Evolutionary conservation across 2,329 filamentous ascomycete species (phyloP).

Genomic region (Cadophora sp.): DNA sequence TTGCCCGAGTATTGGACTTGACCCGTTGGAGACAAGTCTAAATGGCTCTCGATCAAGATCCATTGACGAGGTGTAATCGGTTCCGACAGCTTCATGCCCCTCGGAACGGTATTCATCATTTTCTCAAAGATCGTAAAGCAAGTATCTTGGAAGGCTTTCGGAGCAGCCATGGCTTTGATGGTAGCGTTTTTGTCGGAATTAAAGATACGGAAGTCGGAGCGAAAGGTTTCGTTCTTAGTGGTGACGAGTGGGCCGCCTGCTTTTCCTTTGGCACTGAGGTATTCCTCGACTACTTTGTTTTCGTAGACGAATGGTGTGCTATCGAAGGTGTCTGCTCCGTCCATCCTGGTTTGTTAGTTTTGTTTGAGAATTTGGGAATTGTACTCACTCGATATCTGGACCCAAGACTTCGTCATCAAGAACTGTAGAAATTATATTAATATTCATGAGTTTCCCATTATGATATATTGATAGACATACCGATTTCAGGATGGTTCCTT

Average conservation of each 20-base stretch:
- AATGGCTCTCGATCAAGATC: slow-evolving; percentile 24
- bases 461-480: not conserved
- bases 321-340: slow-evolving; percentile 27
- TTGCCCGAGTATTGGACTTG: slow-evolving; percentile 21
- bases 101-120: slow-evolving; percentile 35
- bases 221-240: slow-evolving; percentile 18
- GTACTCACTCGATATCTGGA: not conserved
- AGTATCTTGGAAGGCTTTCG: slow-evolving; percentile 29
- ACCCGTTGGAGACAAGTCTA: slow-evolving; percentile 28
- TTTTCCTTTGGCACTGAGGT: slow-evolving; percentile 27
- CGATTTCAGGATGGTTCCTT: slow-evolving; percentile 26
- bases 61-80: slow-evolving; percentile 28
- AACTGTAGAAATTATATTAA: not conserved
- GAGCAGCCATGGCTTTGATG: slow-evolving; percentile 28
- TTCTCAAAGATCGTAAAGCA: slow-evolving; percentile 34
- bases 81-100: slow-evolving; percentile 25
- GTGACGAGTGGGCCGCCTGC: slow-evolving; percentile 32
- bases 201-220: slow-evolving; percentile 31
- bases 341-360: not conserved
- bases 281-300: slow-evolving; percentile 26
- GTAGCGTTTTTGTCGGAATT: slow-evolving; percentile 34
- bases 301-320: slow-evolving; percentile 31
- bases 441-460: not conserved
- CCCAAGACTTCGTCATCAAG: not conserved
- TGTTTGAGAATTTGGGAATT: not conserved